phyloP scores from a whole-genome alignment of 495 filamentous ascomycete species.

The Aspergillus diversus region DNA sequence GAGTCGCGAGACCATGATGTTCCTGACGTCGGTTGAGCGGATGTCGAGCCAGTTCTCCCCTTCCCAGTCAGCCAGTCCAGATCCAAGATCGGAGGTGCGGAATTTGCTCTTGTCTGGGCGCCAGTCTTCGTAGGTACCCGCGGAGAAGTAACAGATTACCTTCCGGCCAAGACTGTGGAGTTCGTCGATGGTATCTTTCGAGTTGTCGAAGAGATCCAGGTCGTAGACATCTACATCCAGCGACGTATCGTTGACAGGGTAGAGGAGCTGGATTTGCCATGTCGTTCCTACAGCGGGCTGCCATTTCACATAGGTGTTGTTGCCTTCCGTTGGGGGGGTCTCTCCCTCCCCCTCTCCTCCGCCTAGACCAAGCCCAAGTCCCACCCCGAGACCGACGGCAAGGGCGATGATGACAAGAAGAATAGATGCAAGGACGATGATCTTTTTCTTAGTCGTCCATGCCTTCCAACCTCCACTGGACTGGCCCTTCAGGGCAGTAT shows the following conservation, averaged over 20 bases:
- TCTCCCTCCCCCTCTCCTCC: conserved; percentile 23
- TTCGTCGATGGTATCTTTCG: conserved; percentile 42
- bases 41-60: conserved; percentile 70
- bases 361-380: conserved; percentile 55
- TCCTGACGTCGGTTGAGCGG: conserved; percentile 56
- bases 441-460: conserved; percentile 46
- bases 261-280: conserved; percentile 59
- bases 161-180: conserved; percentile 54
- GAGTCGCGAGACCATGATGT: conserved; percentile 63
- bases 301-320: conserved; percentile 46
- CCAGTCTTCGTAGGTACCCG: conserved; percentile 65
- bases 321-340: conserved; percentile 20
- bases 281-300: conserved; percentile 50
- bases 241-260: conserved; percentile 48
- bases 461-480: conserved; percentile 33
- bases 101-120: conserved; percentile 61
- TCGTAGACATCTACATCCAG: conserved; percentile 58
- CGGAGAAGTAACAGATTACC: conserved; percentile 77
- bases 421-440: conserved; percentile 33
- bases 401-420: conserved; percentile 48
- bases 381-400: conserved; percentile 49
- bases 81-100: conserved; percentile 52
- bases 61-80: conserved; percentile 61
- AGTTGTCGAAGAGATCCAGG: conserved; percentile 64
- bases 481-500: conserved; percentile 22